phyloP scores from a whole-genome alignment of 352 stramenopile species.

The Globisporangium canariense region DNA sequence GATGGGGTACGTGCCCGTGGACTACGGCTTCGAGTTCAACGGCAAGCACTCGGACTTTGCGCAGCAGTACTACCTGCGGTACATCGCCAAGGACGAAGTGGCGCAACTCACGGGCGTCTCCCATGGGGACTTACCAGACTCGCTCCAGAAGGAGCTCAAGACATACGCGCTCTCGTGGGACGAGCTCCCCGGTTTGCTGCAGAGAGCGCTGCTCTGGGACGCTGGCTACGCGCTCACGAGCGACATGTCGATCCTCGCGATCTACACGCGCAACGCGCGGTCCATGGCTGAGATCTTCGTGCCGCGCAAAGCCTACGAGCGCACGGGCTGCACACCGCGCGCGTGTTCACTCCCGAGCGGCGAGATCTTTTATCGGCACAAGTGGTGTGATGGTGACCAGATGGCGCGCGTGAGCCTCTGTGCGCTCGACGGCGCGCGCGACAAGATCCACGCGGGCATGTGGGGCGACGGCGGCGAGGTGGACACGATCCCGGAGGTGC shows the following conservation, averaged over 20 bases:
- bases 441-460: conserved; percentile 37
- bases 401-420: conserved; percentile 48
- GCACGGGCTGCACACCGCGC: conserved; percentile 37
- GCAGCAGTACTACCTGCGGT: conserved; percentile 63
- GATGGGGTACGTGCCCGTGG: conserved; percentile 28
- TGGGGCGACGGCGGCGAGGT: conserved; percentile 59
- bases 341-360: conserved; percentile 23
- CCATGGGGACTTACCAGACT: conserved; percentile 22
- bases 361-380: conserved; percentile 36
- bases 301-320: conserved; percentile 48
- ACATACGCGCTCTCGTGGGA: conserved; percentile 37
- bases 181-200: conserved; percentile 50
- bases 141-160: conserved; percentile 29
- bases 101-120: conserved; percentile 27
- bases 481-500: conserved; percentile 47
- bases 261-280: conserved; percentile 62
- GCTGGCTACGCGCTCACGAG: conserved; percentile 50
- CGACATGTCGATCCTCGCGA: conserved; percentile 27
- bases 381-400: conserved; percentile 39
- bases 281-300: conserved; percentile 71
- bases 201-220: conserved; percentile 70
- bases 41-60: conserved; percentile 64
- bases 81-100: conserved; percentile 28
- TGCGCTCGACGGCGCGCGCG: conserved; percentile 36
- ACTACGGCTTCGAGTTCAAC: conserved; percentile 46